Evolutionary conservation across 768 basidiomycete genomes (phyloP), one percentile per base, ranked within the genome.

Genomic region (Paxillus ammoniavirescens): DNA sequence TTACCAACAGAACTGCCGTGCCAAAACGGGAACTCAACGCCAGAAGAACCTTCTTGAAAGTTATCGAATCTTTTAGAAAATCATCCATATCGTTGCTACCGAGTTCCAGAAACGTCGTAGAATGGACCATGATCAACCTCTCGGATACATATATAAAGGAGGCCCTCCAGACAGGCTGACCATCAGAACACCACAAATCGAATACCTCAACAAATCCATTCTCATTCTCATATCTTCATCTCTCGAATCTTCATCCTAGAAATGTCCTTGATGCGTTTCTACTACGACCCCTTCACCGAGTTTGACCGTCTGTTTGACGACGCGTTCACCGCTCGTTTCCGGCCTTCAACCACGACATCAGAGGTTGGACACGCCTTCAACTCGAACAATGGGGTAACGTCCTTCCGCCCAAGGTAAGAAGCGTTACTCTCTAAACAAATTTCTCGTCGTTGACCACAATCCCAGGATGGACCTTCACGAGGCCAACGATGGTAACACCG

Each of bases 381-480:
- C 26, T 26, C 26, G 26, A 18, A 28, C 14, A n/a, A 47, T 14
- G 43, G 8, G 4, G 28, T 42, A 4, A 57, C 58, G 36, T 23
- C 31, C 12, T 62, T 62, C 42, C 43, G 21, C 13, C 70, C 72
- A n/a, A 73, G 53, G 71, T 66, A 49, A 28, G 47, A 6, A 4
- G 4, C 12, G 12, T 1, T n/a, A 17, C 4, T 8, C 15, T 33
- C 4, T 8, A 7, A 12, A 13, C 14, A n/a, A 23, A 7, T 4
- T 2, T 7, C n/a, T 1, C 0, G 2, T 4, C 13, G 2, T 8
- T 37, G 3, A 51, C 43, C 2, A 2, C 31, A 9, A 15, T 38
- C 31, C n/a, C 9, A 77, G 74, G 42, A 60, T 83, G 71, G 75
- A 84, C 56, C 50, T 83, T 2, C 70, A 76, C 48, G 79, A 81